Percentiles rank a stretch among this genome's conserved stretches.
Conservation (phyloP, 2,329 filamentous ascomycete species). For the Arthrobotrys pseudoclavata region DNA sequence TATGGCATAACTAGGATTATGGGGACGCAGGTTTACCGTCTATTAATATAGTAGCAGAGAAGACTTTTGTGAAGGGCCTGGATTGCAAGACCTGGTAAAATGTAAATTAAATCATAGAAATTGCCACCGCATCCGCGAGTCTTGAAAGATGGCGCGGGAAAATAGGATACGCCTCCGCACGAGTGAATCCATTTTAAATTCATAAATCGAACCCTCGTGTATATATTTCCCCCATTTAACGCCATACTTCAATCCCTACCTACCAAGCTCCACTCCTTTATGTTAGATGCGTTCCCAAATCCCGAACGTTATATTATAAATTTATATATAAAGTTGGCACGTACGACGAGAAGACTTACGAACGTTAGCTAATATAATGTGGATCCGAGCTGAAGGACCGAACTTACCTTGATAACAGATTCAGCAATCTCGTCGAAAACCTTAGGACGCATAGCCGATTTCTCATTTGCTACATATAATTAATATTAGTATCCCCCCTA, state of each 20-base stretch:
- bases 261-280: too few species aligned
- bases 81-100: not conserved
- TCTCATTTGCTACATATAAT: slow-evolving; percentile 32
- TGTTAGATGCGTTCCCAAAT: too few species aligned
- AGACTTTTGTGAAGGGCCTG: too few species aligned
- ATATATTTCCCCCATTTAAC: too few species aligned
- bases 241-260: too few species aligned
- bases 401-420: slow-evolving; percentile 41
- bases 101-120: not conserved
- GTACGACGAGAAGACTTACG: slow-evolving; percentile 40
- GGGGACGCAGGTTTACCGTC: too few species aligned
- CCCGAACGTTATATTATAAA: slow-evolving; percentile 1
- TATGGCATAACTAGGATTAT: not conserved
- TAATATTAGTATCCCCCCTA: not conserved
- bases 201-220: too few species aligned
- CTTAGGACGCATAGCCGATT: slow-evolving; percentile 37
- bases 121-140: not conserved
- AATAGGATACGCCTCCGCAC: too few species aligned
- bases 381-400: not conserved
- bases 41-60: too few species aligned
- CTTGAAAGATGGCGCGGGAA: too few species aligned
- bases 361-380: slow-evolving; percentile 3
- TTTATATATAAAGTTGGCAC: not conserved
- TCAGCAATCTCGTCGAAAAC: slow-evolving; percentile 25
- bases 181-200: too few species aligned